phyloP scores from a whole-genome alignment of 176 grass and related monocot genomes.

The Aechmea fasciata region DNA sequence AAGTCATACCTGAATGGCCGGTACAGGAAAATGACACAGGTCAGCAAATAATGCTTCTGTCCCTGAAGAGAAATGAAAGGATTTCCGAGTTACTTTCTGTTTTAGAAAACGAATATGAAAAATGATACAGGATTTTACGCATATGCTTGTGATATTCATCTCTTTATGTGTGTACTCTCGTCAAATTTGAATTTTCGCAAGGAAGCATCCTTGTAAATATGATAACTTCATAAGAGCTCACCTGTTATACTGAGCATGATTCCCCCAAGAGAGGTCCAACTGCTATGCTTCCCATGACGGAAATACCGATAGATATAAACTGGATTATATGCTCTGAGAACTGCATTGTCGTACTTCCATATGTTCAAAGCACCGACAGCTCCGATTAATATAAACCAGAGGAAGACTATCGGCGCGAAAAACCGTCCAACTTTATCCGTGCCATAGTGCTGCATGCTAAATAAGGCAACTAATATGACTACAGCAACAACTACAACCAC shows the following conservation, averaged over 20 bases:
- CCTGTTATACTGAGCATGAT: constrained; percentile 97
- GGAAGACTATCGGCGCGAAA: constrained; percentile 84
- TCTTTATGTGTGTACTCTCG: no score
- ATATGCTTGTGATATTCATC: no score
- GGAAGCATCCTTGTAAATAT: no score
- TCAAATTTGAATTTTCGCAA: no score
- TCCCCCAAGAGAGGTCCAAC: constrained; percentile 85
- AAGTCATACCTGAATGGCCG: constrained; percentile 76
- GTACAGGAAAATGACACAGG: constrained; percentile 92
- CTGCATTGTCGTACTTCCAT: constrained; percentile 59
- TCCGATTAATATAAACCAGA: constrained; percentile 94
- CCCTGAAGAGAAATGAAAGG: constrained; percentile 39
- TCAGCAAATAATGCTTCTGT: constrained; percentile 98
- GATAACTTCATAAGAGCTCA: constrained; percentile 8
- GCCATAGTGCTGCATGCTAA: constrained; percentile 96
- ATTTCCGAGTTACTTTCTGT: not conserved
- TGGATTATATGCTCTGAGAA: constrained; percentile 89
- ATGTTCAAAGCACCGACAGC: constrained; percentile 76
- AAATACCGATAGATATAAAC: constrained; percentile 72
- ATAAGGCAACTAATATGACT: constrained; percentile 81
- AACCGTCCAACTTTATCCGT: constrained; percentile 99
- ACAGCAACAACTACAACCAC: constrained; percentile 84
- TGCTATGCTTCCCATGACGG: constrained; percentile 30
- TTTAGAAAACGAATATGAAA: no score
- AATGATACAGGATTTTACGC: no score